Evolutionary conservation across 305 asterid species (phyloP).

Genomic region (Fraxinus baroniana): DNA sequence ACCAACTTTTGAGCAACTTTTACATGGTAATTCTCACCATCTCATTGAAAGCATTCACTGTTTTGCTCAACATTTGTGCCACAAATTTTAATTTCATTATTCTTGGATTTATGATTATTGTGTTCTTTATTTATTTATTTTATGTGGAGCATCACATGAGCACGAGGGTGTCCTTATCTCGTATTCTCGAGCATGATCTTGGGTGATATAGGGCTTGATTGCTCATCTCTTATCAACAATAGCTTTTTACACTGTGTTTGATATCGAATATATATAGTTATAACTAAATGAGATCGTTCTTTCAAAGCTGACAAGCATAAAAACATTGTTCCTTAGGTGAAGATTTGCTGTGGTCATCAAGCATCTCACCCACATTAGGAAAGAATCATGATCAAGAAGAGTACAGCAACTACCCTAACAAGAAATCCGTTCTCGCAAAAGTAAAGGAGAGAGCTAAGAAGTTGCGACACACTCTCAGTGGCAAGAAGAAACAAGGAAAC

Average conservation of each 20-base stretch:
- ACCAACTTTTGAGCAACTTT: slow-evolving; percentile 63
- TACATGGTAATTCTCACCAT: slow-evolving; percentile 43
- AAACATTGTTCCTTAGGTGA: slow-evolving; percentile 29
- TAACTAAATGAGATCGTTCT: not conserved
- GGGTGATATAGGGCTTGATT: not conserved
- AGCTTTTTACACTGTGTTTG: not conserved
- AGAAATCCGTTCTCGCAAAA: slow-evolving; percentile 67
- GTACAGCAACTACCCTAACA: slow-evolving; percentile 33
- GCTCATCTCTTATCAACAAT: not conserved
- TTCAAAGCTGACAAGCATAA: not conserved
- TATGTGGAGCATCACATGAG: not conserved
- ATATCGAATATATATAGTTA: not conserved
- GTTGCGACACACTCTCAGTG: slow-evolving; percentile 55
- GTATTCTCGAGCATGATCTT: not conserved
- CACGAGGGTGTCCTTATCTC: not conserved
- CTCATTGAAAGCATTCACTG: not conserved
- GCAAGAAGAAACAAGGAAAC: slow-evolving; percentile 43
- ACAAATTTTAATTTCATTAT: not conserved
- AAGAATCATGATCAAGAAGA: slow-evolving; percentile 53
- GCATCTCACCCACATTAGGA: slow-evolving; percentile 35
- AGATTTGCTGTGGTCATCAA: slow-evolving; percentile 32
- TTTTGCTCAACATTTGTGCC: not conserved
- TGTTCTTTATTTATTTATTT: not conserved
- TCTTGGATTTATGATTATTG: not conserved
- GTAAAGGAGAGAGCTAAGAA: slow-evolving; percentile 87